Percentiles rank a stretch among this genome's conserved stretches.
Conservation (phyloP, 495 filamentous ascomycete genomes). For the Hypoxylon crocopeplum region DNA sequence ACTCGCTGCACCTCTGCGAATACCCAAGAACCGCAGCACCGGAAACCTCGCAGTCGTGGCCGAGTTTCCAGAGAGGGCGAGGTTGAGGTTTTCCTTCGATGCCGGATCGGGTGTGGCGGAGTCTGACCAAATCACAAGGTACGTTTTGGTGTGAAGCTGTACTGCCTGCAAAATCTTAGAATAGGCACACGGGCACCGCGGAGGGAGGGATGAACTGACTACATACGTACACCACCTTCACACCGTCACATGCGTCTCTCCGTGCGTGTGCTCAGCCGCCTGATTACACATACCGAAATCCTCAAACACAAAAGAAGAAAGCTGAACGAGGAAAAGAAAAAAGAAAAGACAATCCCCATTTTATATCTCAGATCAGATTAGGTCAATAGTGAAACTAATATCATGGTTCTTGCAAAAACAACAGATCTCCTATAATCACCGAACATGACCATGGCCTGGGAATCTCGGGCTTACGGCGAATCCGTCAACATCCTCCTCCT, state of each 20-base stretch:
- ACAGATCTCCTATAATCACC: conserved; percentile 59
- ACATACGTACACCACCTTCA: conserved; percentile 18
- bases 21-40: conserved; percentile 71
- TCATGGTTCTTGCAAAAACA: conserved; percentile 22
- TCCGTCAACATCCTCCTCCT: conserved; percentile 76
- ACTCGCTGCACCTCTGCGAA: conserved; percentile 49
- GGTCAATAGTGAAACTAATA: conserved; percentile 35
- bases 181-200: conserved; percentile 13
- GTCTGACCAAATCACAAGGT: conserved; percentile 62
- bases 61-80: conserved; percentile 49
- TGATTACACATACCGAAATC: conserved; percentile 11
- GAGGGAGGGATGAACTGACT: conserved; percentile 9
- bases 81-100: conserved; percentile 64
- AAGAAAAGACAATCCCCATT: conserved; percentile 9
- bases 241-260: conserved; percentile 12
- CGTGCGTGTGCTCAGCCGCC: conserved; percentile 36
- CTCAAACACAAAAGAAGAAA: conserved; percentile 1
- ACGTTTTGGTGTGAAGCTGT: conserved; percentile 42
- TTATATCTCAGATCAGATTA: conserved; percentile 7
- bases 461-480: conserved; percentile 84
- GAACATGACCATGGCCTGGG: conserved; percentile 66
- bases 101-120: conserved; percentile 55
- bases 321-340: conserved; percentile 9
- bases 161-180: conserved; percentile 11
- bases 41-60: conserved; percentile 62